Evolutionary conservation across 2,329 filamentous ascomycete species (phyloP).

Genomic region (Nothomitra cinnamomea): DNA sequence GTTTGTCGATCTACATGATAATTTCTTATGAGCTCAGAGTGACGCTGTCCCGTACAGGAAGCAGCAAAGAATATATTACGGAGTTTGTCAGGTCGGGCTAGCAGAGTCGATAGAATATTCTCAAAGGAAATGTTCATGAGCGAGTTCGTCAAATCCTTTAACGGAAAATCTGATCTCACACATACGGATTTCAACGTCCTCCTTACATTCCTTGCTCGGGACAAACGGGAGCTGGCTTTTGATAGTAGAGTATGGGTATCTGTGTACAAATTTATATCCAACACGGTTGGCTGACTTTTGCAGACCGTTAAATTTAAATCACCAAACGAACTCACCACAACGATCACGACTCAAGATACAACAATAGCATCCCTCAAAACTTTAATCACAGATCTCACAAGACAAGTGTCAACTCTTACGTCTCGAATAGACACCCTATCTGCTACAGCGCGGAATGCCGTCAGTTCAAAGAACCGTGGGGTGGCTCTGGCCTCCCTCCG

Average conservation of each 20-base stretch:
- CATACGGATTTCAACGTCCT: slow-evolving; percentile 51
- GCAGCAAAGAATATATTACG: slow-evolving; percentile 37
- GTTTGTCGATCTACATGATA: slow-evolving; percentile 16
- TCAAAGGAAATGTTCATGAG: slow-evolving; percentile 46
- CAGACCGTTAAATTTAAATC: slow-evolving; percentile 58
- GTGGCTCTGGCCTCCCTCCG: slow-evolving; percentile 63
- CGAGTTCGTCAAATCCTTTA: slow-evolving; percentile 36
- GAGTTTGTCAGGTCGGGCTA: slow-evolving; percentile 24
- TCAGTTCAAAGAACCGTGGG: slow-evolving; percentile 54
- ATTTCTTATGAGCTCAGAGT: neutral
- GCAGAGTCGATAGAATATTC: slow-evolving; percentile 49
- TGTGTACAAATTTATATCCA: slow-evolving; percentile 11
- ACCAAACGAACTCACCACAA: slow-evolving; percentile 26
- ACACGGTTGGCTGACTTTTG: slow-evolving; percentile 27
- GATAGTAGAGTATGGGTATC: slow-evolving; percentile 25
- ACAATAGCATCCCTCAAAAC: slow-evolving; percentile 67
- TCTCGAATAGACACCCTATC: slow-evolving; percentile 32
- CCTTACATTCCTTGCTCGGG: slow-evolving; percentile 51
- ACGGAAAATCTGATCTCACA: slow-evolving; percentile 34
- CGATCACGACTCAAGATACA: slow-evolving; percentile 60
- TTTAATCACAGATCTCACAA: slow-evolving; percentile 49
- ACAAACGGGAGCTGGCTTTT: slow-evolving; percentile 36
- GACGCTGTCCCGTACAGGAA: slow-evolving; percentile 17
- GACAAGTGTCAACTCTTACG: slow-evolving; percentile 48
- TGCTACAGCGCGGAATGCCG: slow-evolving; percentile 47